Conservation (phyloP, 305 asterid genomes). For the Fraxinus velutina region DNA sequence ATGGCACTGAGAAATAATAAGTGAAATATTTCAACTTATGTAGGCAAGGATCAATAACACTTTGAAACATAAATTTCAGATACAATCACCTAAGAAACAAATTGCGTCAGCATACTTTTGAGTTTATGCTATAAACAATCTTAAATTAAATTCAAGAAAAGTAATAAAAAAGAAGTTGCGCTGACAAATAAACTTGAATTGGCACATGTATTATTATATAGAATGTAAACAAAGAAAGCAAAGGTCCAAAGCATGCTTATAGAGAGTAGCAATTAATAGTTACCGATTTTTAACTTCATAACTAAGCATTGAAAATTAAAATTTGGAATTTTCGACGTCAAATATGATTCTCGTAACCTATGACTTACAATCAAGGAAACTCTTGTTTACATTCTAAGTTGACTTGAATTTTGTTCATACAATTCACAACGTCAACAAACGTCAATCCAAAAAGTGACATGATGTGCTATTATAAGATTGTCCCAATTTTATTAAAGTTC, state of each 20-base stretch:
- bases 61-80: background rate
- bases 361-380: too few species aligned
- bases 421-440: too few species aligned
- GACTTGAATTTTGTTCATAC: too few species aligned
- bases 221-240: background rate
- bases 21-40: background rate
- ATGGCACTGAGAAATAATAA: slow-evolving; percentile 46
- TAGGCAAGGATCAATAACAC: background rate
- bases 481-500: too few species aligned
- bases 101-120: background rate
- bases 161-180: background rate
- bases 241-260: background rate
- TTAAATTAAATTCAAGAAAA: background rate
- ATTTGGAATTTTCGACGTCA: slow-evolving; percentile 24
- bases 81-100: background rate
- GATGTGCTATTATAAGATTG: too few species aligned
- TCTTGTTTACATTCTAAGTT: too few species aligned
- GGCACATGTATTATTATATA: background rate
- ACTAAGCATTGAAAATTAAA: slow-evolving; percentile 98
- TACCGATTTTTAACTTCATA: slow-evolving; percentile 84
- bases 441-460: too few species aligned
- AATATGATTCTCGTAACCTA: too few species aligned
- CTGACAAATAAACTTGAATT: background rate
- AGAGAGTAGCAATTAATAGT: background rate
- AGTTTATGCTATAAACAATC: slow-evolving; percentile 1